phyloP scores from a whole-genome alignment of 2,329 filamentous ascomycete genomes.

The Pseudogymnoascus sp. region DNA sequence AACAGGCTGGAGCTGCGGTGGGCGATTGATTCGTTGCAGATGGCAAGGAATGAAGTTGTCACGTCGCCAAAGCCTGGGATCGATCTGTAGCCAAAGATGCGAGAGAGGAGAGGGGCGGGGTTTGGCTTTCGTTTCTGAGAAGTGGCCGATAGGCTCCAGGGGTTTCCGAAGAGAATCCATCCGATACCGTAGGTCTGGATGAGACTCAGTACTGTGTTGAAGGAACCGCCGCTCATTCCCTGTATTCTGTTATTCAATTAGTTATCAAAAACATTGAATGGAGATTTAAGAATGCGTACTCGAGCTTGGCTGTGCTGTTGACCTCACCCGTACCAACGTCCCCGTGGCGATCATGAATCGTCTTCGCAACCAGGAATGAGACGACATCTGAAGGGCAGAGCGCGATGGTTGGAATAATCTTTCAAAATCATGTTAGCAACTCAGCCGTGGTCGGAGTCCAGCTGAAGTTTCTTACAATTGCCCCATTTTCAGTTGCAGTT shows the following conservation, averaged over 20 bases:
- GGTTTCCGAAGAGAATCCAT: constrained; percentile 8
- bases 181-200: constrained; percentile 7
- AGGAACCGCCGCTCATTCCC: constrained; percentile 10
- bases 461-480: constrained; percentile 7
- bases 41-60: constrained; percentile 10
- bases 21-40: constrained; percentile 4
- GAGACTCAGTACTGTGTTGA: constrained; percentile 6
- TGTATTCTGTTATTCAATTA: neutral
- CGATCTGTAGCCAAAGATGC: constrained; percentile 1
- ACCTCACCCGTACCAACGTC: neutral
- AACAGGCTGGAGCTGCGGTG: constrained; percentile 9
- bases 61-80: neutral
- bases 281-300: neutral
- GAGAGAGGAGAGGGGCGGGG: neutral
- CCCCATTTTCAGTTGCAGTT: constrained; percentile 3
- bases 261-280: neutral
- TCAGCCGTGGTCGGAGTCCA: neutral
- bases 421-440: neutral
- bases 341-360: neutral
- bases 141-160: neutral
- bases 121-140: neutral
- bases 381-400: constrained; percentile 9
- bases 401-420: constrained; percentile 12
- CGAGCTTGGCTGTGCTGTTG: constrained; percentile 12
- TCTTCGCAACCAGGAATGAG: constrained; percentile 4